A percentile compares a stretch with the other conserved stretches of the same genome.
Conservation (phyloP, 768 basidiomycete species). For the Multifurca ochricompacta region DNA sequence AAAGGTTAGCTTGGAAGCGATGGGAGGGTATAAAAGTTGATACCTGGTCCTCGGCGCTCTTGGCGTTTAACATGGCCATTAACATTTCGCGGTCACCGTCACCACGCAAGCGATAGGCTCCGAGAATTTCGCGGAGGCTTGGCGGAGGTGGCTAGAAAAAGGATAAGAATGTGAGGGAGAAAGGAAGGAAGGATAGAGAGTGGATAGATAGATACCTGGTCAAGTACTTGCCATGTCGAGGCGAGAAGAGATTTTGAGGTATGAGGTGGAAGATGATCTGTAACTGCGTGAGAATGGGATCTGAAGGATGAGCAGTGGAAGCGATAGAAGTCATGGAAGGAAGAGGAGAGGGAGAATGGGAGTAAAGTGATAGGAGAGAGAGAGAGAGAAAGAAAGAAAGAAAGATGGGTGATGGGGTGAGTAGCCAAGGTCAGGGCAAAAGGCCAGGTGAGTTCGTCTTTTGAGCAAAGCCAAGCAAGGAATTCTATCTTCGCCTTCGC, state of each 20-base stretch:
- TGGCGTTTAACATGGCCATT: conserved; percentile 84
- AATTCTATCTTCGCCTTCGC: too few relatives aligned
- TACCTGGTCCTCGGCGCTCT: conserved; percentile 90
- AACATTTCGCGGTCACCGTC: conserved; percentile 92
- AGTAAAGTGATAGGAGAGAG: too few relatives aligned
- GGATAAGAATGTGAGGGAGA: background rate
- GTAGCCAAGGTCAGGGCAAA: conserved; percentile 4
- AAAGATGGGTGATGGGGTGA: background rate
- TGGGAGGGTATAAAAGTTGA: conserved; percentile 20
- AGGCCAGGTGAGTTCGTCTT: too few relatives aligned
- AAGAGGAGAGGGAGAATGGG: background rate
- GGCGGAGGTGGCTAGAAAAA: conserved; percentile 62
- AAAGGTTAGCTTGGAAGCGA: conserved; percentile 1
- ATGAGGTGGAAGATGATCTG: conserved; percentile 12
- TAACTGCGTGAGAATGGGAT: background rate
- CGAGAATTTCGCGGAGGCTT: conserved; percentile 74
- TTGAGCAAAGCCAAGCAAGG: conserved; percentile 20
- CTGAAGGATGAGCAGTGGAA: conserved; percentile 10
- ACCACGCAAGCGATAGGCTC: conserved; percentile 76
- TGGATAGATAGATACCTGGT: conserved; percentile 33
- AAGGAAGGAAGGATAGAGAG: background rate
- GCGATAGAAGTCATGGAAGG: conserved; percentile 18
- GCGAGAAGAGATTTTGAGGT: conserved; percentile 30
- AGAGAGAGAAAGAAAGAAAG: background rate
- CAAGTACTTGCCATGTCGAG: conserved; percentile 39